Evolutionary conservation across 2,329 filamentous ascomycete genomes (phyloP).

Genomic region (Cyphellophora europaea): DNA sequence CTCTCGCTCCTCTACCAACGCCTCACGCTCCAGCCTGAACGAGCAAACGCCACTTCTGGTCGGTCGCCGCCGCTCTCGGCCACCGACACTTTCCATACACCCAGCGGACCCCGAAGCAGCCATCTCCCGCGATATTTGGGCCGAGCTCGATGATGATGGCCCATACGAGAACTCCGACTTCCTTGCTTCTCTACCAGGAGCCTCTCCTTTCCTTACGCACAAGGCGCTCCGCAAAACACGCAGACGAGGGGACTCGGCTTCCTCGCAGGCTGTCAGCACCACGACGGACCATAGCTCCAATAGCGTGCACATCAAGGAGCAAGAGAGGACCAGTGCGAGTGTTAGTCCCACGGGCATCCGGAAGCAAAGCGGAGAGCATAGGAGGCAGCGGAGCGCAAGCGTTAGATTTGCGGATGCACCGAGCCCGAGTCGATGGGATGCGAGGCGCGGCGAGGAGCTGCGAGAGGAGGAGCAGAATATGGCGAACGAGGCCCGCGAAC

Average conservation of each 20-base stretch:
- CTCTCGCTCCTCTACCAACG: slow-evolving; percentile 18
- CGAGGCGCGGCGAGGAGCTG: too few relatives aligned
- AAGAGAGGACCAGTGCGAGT: too few relatives aligned
- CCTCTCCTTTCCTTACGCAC: slow-evolving; percentile 14
- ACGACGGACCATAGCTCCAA: too few relatives aligned
- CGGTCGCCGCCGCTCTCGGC: slow-evolving; percentile 5
- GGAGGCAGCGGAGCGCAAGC: background rate
- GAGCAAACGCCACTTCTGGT: slow-evolving; percentile 22
- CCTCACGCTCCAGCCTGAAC: slow-evolving; percentile 14
- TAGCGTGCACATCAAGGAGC: too few relatives aligned
- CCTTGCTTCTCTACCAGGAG: slow-evolving; percentile 23
- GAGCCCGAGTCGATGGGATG: too few relatives aligned
- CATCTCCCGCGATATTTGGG: slow-evolving; percentile 68
- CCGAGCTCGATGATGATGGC: slow-evolving; percentile 67
- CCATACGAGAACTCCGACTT: slow-evolving; percentile 25
- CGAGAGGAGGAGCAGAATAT: too few relatives aligned
- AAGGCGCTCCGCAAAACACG: slow-evolving; percentile 8
- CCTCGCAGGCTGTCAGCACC: slow-evolving; percentile 12
- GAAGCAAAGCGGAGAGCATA: background rate
- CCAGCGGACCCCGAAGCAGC: slow-evolving; percentile 34
- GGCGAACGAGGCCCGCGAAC: too few relatives aligned
- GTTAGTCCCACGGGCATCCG: background rate
- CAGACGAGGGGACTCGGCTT: slow-evolving; percentile 8
- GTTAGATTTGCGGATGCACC: background rate
- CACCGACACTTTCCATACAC: slow-evolving; percentile 22